Base-by-base conservation (phyloP, 768 basidiomycete species). In the Tremella yokohamensis region DNA sequence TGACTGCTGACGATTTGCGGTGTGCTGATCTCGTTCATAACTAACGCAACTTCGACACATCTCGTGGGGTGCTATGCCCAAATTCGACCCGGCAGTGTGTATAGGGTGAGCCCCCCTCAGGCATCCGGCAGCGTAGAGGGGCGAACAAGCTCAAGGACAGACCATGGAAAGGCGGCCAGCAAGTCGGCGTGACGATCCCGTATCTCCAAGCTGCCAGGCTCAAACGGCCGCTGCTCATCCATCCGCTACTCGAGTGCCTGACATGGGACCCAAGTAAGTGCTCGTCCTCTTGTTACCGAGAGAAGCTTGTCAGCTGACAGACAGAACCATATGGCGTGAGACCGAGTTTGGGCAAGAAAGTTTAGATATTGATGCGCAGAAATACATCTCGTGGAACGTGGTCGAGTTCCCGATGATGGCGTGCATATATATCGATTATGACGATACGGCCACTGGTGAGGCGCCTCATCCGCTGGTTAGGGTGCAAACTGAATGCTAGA, bases 191-290 rank as follows among this genome's bases (percentile, higher is more conserved):
- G 13, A 57, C 56, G 9, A 40, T 70, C 2, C 62, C 69, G 1
- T 74, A 74, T 38, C 61, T 74, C 11, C 60, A 66, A 48, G 72
- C 69, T 13, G 50, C 61, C 18, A 61, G 54, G 20, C 64, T 71
- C 9, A 39, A 47, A 15, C 20, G 53, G 19, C 65, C 62, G 19
- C 52, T 69, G 39, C 58, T 60, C 52, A 57, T 68, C 1, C 72
- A 74, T 56, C 72, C 72, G n/a, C 55, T 74, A 38, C 51, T 74
- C 16, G 68, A 60, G 34, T 67, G 60, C 49, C 40, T 54, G 44
- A 66, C 66, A 40, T 74, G 72, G 72, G 69, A 71, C 53, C 72
- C 72, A 13, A 71, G 66, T 68, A 52, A 56, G 66, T 62, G 47
- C 13, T 6, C 16, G 29, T 19, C 34, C 22, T 53, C 26, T 11